Base-by-base conservation (phyloP, 2,329 filamentous ascomycete genomes). In the Penicillium sp. region DNA sequence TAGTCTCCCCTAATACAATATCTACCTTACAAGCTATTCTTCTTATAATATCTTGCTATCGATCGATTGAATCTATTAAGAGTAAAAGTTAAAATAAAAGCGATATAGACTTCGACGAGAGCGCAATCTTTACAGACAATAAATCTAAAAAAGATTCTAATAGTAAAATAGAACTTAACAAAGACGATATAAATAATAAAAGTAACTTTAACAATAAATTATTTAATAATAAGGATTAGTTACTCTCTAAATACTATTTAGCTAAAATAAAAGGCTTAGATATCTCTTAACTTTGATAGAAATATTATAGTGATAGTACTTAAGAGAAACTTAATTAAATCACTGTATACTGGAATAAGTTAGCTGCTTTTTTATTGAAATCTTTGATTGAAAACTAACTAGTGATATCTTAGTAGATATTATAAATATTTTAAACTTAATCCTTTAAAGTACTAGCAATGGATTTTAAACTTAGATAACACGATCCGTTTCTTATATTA, bases 401-500 rank as follows among this genome's bases (percentile, higher is more conserved):
- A 18, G 18, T 18, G 18, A 2, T 24, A 38, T 42, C 48, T 31
- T 14, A 27, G 45, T 51, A 70, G 68, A 21, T 69, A 63, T 56
- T 70, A 55, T 46, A 39, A 53, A 34, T 42, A 57, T 21, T 39
- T 36, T 16, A 61, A 62, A 10, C 40, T 54, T 29, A 54, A 67
- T 45, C 59, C 56, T 3, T 48, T 58, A 1, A 27, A 65, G 56
- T 45, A 39, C 55, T 63, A 56, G 11, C 36, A 29, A 10, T 61
- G 16, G 50, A 52, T 70, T 44, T 70, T 57, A 27, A 54, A 70
- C 55, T 65, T 57, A 13, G 58, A 71, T 36, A 43, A 69, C 55
- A 68, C 55, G 9, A 48, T 69, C 36, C 50, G 54, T 24, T 71
- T 70, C 50, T 52, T 71, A 0, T 64, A 67, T 36, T 55, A 49